Evolutionary conservation across 768 basidiomycete species (phyloP).

Genomic region (Serendipita sp.): DNA sequence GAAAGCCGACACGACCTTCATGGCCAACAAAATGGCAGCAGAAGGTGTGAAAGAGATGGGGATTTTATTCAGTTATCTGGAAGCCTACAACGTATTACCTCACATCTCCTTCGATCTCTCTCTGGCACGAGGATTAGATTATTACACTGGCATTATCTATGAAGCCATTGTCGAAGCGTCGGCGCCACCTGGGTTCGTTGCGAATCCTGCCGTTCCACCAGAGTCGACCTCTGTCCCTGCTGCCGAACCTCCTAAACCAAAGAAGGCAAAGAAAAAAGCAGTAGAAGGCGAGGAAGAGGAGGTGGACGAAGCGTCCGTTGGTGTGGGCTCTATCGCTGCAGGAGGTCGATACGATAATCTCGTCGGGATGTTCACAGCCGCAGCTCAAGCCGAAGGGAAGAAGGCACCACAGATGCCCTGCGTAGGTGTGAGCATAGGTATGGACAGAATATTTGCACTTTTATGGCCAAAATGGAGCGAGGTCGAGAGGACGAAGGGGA

Average conservation of each 20-base stretch:
- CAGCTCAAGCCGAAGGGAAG: slow-evolving; percentile 52
- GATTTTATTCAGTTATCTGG: slow-evolving; percentile 64
- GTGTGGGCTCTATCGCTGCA: slow-evolving; percentile 98
- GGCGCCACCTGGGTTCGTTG: slow-evolving; percentile 67
- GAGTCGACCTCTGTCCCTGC: slow-evolving; percentile 19
- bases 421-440: slow-evolving; percentile 80
- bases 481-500: slow-evolving; percentile 69
- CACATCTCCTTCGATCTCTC: slow-evolving; percentile 94
- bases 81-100: slow-evolving; percentile 52
- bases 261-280: slow-evolving; percentile 9
- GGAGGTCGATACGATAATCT: slow-evolving; percentile 94
- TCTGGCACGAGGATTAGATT: slow-evolving; percentile 92
- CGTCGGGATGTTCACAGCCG: slow-evolving; percentile 78
- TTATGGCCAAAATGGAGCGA: slow-evolving; percentile 78
- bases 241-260: slow-evolving; percentile 26
- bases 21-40: slow-evolving; percentile 56
- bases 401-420: slow-evolving; percentile 53
- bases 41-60: slow-evolving; percentile 78
- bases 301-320: slow-evolving; percentile 86
- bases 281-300: slow-evolving; percentile 36
- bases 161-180: slow-evolving; percentile 90
- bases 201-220: slow-evolving; percentile 27
- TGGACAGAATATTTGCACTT: slow-evolving; percentile 86
- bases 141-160: slow-evolving; percentile 98
- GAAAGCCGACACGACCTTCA: slow-evolving; percentile 43